Conservation (phyloP, 192 early-diverging fungal species). For the Backusella psychrophila region DNA sequence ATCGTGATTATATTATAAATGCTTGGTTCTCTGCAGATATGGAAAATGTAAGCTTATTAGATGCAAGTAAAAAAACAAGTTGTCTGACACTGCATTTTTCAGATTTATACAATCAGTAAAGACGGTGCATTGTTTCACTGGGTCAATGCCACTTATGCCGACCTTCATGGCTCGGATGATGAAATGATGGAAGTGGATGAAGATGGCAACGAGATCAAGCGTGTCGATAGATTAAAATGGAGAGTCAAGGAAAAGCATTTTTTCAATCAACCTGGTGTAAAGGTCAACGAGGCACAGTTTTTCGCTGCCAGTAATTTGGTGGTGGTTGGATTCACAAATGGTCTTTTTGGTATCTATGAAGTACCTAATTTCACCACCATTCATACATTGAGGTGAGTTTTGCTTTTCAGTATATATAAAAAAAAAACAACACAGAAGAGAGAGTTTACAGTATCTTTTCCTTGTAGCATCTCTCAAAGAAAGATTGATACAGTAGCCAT, state of each 20-base stretch:
- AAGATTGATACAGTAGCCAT: conserved; percentile 88
- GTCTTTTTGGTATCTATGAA: conserved; percentile 99
- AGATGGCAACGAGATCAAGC: conserved; percentile 35
- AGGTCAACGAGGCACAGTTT: conserved; percentile 79
- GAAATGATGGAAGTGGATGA: conserved; percentile 56
- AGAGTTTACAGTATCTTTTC: no score
- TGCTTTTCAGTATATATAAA: no score
- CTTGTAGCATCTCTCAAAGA: conserved; percentile 87
- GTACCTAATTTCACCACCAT: conserved; percentile 91
- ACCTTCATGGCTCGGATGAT: conserved; percentile 47
- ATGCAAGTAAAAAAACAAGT: neutral
- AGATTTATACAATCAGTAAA: conserved; percentile 82
- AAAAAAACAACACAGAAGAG: no score
- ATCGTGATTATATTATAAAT: conserved; percentile 79
- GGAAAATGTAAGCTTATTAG: conserved; percentile 34
- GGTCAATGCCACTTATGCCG: conserved; percentile 45
- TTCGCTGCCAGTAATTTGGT: conserved; percentile 69
- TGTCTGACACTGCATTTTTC: neutral
- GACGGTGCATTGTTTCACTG: conserved; percentile 92
- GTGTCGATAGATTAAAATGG: conserved; percentile 45
- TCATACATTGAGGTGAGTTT: conserved; percentile 83
- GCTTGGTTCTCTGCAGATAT: conserved; percentile 77
- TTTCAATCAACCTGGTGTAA: conserved; percentile 75
- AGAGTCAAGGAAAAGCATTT: conserved; percentile 68
- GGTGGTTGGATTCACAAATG: conserved; percentile 89